A percentile compares a stretch with the other conserved stretches of the same genome.
phyloP scores from a whole-genome alignment of 345 rosid species.

The Euclidium syriacum region DNA sequence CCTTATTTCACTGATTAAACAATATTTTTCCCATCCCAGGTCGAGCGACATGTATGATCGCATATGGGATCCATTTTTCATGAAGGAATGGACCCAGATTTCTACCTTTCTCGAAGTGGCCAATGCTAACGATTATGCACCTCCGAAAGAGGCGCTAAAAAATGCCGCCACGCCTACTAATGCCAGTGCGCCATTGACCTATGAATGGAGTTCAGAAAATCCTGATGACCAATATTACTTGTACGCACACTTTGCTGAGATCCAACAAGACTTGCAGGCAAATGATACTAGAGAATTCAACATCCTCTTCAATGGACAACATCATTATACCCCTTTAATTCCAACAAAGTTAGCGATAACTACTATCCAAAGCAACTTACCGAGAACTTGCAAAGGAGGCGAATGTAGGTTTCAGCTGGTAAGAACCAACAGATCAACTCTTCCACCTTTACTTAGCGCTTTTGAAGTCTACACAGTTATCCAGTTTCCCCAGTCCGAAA shows the following conservation, averaged over 20 bases:
- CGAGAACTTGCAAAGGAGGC: background rate
- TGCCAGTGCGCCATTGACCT: background rate
- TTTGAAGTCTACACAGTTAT: no score
- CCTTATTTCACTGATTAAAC: background rate
- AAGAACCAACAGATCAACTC: conserved; percentile 19
- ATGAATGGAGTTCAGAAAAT: background rate
- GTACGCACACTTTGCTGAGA: conserved; percentile 36
- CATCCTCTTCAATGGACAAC: background rate
- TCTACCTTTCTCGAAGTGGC: background rate
- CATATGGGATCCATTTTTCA: conserved; percentile 4
- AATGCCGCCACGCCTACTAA: conserved; percentile 20
- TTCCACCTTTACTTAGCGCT: conserved; percentile 36
- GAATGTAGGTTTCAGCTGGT: background rate
- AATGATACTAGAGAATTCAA: conserved; percentile 30
- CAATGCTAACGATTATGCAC: background rate
- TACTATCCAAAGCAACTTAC: background rate
- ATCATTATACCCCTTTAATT: background rate
- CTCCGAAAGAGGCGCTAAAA: conserved; percentile 1
- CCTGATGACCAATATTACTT: background rate
- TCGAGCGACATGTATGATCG: conserved; percentile 34
- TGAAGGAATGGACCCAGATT: background rate
- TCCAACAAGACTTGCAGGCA: background rate
- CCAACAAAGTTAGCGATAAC: conserved; percentile 6
- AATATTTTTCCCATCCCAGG: conserved; percentile 15
- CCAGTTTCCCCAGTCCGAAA: conserved; percentile 22